Percentiles rank a stretch among this genome's conserved stretches.
phyloP scores from a whole-genome alignment of 2,329 filamentous ascomycete genomes.

The Clarireedia monteithiana region DNA sequence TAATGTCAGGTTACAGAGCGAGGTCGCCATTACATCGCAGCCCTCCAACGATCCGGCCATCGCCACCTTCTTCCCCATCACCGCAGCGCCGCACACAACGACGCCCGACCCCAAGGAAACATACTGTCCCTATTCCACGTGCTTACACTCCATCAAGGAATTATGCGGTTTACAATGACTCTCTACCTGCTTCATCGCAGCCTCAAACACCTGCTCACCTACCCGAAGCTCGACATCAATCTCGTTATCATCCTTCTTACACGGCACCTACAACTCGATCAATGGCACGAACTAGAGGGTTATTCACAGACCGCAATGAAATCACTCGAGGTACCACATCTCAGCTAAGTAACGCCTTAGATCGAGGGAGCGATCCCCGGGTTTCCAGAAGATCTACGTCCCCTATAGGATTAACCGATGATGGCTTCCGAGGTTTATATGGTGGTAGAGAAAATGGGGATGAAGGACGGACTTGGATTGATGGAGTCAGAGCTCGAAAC shows the following conservation, averaged over 20 bases:
- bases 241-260: constrained; percentile 35
- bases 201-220: constrained; percentile 44
- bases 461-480: constrained; percentile 30
- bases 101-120: constrained; percentile 1
- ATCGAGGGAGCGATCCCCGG: neutral
- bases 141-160: constrained; percentile 21
- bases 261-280: constrained; percentile 34
- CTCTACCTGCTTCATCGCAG: constrained; percentile 35
- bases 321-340: neutral
- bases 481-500: constrained; percentile 31
- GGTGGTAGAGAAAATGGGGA: constrained; percentile 42
- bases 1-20: constrained; percentile 12
- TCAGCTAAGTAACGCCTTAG: neutral
- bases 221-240: constrained; percentile 41
- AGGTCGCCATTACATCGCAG: constrained; percentile 15
- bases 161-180: constrained; percentile 41
- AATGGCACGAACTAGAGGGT: constrained; percentile 4
- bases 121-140: neutral
- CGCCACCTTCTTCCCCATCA: constrained; percentile 14
- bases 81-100: constrained; percentile 9
- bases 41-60: constrained; percentile 2
- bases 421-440: constrained; percentile 40
- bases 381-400: constrained; percentile 18
- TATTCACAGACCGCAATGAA: neutral
- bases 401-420: constrained; percentile 33